Evolutionary conservation across 306 rosid genomes (phyloP).

Genomic region (Ormosia semicastrata): DNA sequence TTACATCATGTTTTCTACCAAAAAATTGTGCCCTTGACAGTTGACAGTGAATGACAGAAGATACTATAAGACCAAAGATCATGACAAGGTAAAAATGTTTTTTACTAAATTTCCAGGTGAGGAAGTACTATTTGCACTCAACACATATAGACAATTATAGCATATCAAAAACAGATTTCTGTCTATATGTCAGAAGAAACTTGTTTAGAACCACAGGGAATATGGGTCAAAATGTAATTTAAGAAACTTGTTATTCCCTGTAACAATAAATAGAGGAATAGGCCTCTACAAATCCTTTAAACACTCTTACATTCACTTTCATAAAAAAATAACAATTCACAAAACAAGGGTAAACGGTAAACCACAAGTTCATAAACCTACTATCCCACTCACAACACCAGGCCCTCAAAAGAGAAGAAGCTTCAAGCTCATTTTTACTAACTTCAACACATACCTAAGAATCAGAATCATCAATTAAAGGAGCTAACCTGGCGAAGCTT

Average conservation of each 20-base stretch:
- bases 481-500: conserved; percentile 92
- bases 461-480: conserved; percentile 15
- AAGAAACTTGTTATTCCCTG: not conserved
- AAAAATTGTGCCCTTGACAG: not conserved
- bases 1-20: not conserved
- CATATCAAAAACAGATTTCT: not conserved
- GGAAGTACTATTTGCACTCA: conserved; percentile 1
- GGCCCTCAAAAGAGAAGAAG: not conserved
- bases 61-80: not conserved
- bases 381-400: not conserved
- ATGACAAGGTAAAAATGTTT: not conserved
- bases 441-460: conserved; percentile 3
- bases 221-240: not conserved
- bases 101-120: not conserved
- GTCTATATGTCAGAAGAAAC: not conserved
- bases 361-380: conserved; percentile 18
- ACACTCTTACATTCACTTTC: not conserved
- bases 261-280: not conserved
- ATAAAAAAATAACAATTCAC: not conserved
- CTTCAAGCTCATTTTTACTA: conserved; percentile 7
- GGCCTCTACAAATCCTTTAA: not conserved
- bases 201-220: not conserved
- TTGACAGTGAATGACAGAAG: not conserved
- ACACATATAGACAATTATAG: not conserved
- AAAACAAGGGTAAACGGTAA: conserved; percentile 11